phyloP scores from a whole-genome alignment of 495 filamentous ascomycete species.

The Xylaria flabelliformis region DNA sequence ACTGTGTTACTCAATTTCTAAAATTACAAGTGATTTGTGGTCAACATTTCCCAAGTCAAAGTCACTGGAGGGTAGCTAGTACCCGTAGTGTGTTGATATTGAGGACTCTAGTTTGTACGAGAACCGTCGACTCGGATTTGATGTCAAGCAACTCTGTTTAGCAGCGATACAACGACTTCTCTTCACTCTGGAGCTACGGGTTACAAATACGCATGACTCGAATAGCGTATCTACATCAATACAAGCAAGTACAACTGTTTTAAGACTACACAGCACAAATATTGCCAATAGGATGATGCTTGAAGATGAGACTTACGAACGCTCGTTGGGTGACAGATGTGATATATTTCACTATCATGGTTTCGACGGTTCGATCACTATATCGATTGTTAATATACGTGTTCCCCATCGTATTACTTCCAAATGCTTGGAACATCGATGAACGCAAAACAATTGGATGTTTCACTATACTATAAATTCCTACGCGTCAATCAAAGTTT shows the following conservation, averaged over 20 bases:
- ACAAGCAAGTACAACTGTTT: background rate
- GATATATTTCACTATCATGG: background rate
- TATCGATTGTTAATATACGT: background rate
- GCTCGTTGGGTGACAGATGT: background rate
- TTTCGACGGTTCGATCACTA: background rate
- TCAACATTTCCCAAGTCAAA: background rate
- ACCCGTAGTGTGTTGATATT: background rate
- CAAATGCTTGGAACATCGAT: background rate
- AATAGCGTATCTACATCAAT: background rate
- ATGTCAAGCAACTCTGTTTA: background rate
- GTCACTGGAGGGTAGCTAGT: background rate
- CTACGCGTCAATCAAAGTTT: background rate
- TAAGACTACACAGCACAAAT: background rate
- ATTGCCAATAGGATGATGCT: background rate
- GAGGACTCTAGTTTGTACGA: background rate
- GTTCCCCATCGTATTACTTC: background rate
- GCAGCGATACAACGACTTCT: background rate
- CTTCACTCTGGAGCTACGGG: background rate
- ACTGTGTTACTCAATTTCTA: background rate
- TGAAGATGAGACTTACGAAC: background rate
- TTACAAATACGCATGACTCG: background rate
- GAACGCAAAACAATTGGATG: background rate
- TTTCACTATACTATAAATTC: background rate
- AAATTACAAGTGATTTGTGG: background rate
- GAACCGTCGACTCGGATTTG: background rate